Conservation (phyloP, 352 stramenopile genomes). For the Phytophthora europaea region DNA sequence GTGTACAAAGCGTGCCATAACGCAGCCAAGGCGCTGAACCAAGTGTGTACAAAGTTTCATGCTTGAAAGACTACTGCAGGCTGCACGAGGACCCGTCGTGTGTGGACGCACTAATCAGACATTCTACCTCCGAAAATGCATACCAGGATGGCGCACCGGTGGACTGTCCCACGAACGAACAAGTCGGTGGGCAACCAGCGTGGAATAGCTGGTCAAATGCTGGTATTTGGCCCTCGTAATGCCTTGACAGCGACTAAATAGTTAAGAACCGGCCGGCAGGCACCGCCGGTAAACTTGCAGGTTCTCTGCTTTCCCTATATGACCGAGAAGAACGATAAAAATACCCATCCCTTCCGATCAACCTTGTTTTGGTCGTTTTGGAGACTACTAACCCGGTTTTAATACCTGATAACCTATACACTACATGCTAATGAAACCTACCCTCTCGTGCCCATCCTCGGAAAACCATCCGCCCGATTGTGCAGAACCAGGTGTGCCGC, state of each 20-base stretch:
- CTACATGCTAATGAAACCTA: neutral
- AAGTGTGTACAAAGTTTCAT: neutral
- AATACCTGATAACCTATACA: slow-evolving; percentile 1
- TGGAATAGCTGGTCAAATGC: neutral
- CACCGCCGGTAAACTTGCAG: slow-evolving; percentile 4
- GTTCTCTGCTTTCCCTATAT: slow-evolving; percentile 23
- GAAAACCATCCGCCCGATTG: neutral
- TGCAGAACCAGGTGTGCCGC: slow-evolving; percentile 2
- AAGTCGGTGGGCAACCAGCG: neutral
- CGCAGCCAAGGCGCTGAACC: slow-evolving; percentile 14
- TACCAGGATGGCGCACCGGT: slow-evolving; percentile 17
- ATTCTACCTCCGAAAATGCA: slow-evolving; percentile 25
- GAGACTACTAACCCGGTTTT: slow-evolving; percentile 31
- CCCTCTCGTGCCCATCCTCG: neutral
- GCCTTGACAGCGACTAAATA: neutral
- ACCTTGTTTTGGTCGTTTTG: slow-evolving; percentile 8
- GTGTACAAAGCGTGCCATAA: neutral
- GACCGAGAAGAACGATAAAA: slow-evolving; percentile 27
- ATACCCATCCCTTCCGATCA: slow-evolving; percentile 29
- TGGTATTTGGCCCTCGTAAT: neutral
- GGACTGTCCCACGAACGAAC: slow-evolving; percentile 12
- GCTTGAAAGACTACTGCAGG: neutral
- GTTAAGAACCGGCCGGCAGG: neutral
- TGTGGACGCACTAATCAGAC: neutral
- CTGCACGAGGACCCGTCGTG: neutral